Evolutionary conservation across 352 stramenopile species (phyloP).

Genomic region (Globisporangium alternatum): DNA sequence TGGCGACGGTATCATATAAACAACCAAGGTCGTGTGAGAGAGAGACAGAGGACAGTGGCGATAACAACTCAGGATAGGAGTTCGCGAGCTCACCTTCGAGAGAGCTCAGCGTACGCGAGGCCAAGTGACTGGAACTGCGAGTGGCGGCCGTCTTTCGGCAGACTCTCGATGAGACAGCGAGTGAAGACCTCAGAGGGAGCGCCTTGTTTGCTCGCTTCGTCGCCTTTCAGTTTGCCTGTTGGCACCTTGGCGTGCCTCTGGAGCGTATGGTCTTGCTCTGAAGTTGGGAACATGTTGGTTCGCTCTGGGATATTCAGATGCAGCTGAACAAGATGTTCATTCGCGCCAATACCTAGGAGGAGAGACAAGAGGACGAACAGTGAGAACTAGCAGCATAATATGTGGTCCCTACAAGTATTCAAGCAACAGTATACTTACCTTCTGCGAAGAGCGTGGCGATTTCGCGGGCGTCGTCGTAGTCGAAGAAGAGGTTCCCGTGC

Average conservation of each 20-base stretch:
- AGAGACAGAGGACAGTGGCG: no score
- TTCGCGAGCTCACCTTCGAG: conserved; percentile 13
- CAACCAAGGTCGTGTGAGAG: no score
- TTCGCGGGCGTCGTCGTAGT: conserved; percentile 28
- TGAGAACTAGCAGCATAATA: no score
- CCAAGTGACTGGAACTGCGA: conserved; percentile 11
- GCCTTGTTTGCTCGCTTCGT: background rate
- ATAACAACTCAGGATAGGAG: no score
- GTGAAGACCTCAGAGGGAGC: conserved; percentile 17
- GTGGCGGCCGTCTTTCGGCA: background rate
- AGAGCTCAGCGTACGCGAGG: conserved; percentile 25
- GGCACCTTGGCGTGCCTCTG: background rate
- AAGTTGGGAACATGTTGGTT: background rate
- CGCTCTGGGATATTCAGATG: conserved; percentile 15
- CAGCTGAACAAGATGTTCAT: conserved; percentile 21
- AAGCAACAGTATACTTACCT: conserved; percentile 4
- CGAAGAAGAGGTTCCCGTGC: conserved; percentile 38
- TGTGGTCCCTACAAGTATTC: no score
- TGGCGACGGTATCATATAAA: conserved; percentile 1
- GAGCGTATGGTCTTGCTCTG: background rate
- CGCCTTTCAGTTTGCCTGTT: background rate
- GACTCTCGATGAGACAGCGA: conserved; percentile 9
- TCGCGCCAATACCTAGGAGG: conserved; percentile 15
- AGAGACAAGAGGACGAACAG: no score
- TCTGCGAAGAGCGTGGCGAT: conserved; percentile 12